These are phyloP conservation scores for Aspergillus arachidicola DNA, from an alignment of 2,329 filamentous ascomycete genomes.

Conservation along the genomic window DNA sequence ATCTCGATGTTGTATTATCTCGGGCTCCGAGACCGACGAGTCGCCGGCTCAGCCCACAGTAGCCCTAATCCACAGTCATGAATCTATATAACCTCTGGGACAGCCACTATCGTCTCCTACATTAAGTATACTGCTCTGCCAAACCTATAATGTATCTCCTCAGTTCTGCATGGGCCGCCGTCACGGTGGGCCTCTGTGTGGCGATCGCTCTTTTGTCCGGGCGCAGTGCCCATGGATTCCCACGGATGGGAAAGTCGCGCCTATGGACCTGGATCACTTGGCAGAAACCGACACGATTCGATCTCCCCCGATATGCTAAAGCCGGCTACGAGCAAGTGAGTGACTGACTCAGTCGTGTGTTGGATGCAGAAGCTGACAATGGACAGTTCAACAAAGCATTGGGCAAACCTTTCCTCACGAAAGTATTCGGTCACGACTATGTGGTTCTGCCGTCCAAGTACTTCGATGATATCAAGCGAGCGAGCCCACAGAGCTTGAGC, in stretches of 20 bases:
- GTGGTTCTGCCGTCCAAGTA: background rate
- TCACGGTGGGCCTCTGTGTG: too few relatives aligned
- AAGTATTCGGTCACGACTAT: background rate
- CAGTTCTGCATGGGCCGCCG: too few relatives aligned
- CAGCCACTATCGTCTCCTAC: too few relatives aligned
- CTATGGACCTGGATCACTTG: conserved; percentile 1
- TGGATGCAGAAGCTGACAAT: background rate
- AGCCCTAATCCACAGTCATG: too few relatives aligned
- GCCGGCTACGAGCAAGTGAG: background rate
- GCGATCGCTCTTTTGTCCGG: too few relatives aligned
- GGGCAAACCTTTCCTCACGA: background rate
- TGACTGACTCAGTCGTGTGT: too few relatives aligned
- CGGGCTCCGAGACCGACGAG: too few relatives aligned
- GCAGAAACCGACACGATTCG: background rate
- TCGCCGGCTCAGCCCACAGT: too few relatives aligned
- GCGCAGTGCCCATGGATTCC: background rate
- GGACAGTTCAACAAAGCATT: background rate
- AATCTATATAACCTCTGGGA: too few relatives aligned
- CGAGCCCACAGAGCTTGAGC: background rate
- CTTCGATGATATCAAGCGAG: background rate
- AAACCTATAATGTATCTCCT: too few relatives aligned
- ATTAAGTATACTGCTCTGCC: too few relatives aligned
- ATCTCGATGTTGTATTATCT: too few relatives aligned
- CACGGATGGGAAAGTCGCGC: background rate
- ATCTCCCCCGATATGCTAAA: background rate